These are phyloP conservation scores for Priceomyces castillae DNA, from an alignment of 805 yeast species.

Conservation along the genomic window DNA sequence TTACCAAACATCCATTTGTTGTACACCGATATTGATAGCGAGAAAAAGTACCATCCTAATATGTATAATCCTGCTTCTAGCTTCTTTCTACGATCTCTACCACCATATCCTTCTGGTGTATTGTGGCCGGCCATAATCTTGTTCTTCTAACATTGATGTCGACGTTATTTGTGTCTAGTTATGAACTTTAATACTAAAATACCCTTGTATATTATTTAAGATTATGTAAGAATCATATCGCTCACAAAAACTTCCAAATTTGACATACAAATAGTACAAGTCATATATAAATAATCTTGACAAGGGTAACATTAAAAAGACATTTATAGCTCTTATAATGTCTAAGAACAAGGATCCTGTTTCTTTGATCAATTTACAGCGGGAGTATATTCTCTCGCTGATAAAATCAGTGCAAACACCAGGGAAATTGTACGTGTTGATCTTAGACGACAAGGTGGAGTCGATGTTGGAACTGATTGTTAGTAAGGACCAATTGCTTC, in stretches of 20 bases:
- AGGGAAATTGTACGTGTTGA: conserved; percentile 38
- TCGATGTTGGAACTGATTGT: conserved; percentile 47
- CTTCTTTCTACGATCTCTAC: background rate
- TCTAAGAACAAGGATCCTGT: conserved; percentile 23
- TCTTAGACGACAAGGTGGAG: conserved; percentile 58
- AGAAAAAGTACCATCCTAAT: conserved; percentile 68
- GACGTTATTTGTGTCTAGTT: background rate
- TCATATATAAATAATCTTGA: background rate
- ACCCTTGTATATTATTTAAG: background rate
- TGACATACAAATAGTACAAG: background rate
- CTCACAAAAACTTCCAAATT: background rate
- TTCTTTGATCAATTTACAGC: conserved; percentile 28
- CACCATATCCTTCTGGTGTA: background rate
- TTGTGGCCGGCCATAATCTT: background rate
- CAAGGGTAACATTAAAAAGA: background rate
- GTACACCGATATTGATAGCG: conserved; percentile 70
- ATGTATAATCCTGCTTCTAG: conserved; percentile 30
- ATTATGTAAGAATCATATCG: background rate
- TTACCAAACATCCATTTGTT: conserved; percentile 97
- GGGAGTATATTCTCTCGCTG: conserved; percentile 27
- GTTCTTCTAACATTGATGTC: background rate
- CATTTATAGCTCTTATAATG: conserved; percentile 8
- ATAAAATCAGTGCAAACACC: conserved; percentile 29
- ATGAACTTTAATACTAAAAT: too few species aligned
- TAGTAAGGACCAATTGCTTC: conserved; percentile 45